Conservation (phyloP, 2,329 filamentous ascomycete species). For the Pleurostoma richardsiae region DNA sequence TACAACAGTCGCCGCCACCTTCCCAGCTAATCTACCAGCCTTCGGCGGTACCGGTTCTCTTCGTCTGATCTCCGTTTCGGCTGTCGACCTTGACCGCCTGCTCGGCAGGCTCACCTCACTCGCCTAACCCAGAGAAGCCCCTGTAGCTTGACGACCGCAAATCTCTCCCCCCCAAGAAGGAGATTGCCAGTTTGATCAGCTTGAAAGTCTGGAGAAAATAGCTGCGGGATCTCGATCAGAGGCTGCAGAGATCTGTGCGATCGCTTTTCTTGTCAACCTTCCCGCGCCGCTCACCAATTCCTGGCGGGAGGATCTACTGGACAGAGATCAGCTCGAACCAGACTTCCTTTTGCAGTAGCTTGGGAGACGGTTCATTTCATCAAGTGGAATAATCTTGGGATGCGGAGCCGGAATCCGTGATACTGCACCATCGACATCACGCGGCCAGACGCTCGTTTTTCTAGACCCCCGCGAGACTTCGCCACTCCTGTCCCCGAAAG, state of each 20-base stretch:
- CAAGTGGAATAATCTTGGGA: no score
- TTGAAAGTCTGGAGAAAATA: slow-evolving; percentile 9
- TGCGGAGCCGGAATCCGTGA: no score
- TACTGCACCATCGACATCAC: no score
- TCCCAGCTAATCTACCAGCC: no score
- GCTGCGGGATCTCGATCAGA: slow-evolving; percentile 1
- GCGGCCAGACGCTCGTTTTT: no score
- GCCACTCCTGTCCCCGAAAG: no score
- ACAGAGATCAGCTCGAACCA: slow-evolving; percentile 14
- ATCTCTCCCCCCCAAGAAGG: background rate
- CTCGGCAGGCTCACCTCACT: background rate
- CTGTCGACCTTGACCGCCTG: background rate
- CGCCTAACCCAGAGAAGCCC: no score
- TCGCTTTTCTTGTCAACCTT: slow-evolving; percentile 3
- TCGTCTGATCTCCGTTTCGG: slow-evolving; percentile 1
- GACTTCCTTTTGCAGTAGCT: slow-evolving; percentile 1
- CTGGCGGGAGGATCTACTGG: slow-evolving; percentile 12
- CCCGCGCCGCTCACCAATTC: slow-evolving; percentile 8
- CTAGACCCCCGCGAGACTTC: no score
- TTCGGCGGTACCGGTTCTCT: background rate
- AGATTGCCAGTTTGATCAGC: slow-evolving; percentile 19
- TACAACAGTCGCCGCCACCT: no score
- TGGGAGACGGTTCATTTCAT: no score
- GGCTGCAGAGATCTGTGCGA: slow-evolving; percentile 4
- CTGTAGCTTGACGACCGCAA: background rate